Evolutionary conservation across 768 basidiomycete species (phyloP), one percentile per base, ranked within the genome.

Genomic region (Imleria badia): DNA sequence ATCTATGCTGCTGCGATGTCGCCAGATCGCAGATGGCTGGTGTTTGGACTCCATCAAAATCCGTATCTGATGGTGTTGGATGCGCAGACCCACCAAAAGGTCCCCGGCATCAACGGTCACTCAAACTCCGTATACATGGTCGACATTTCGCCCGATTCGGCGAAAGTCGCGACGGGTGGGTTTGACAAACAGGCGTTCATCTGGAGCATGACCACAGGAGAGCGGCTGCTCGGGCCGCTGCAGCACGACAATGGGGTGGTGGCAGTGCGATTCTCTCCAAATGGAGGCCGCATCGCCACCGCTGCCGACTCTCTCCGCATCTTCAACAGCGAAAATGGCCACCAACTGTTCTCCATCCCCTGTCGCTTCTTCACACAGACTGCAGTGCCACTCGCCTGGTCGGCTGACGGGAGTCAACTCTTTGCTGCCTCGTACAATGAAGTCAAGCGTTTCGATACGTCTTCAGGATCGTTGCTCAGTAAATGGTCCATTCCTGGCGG

Each of bases 361-460:
- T 55, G 38, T 10, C 5, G 2, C n/a, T n/a, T n/a, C n/a, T n/a
- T n/a, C n/a, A n/a, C 26, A 9, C 36, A n/a, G 5, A n/a, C n/a
- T n/a, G n/a, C n/a, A n/a, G 20, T n/a, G n/a, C 23, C 36, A 41
- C 6, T n/a, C n/a, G 19, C 43, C 3, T 57, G 47, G 52, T 55
- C 53, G 0, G n/a, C 30, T 11, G 52, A 60, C 10, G 49, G 60
- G 15, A 22, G 22, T 33, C 31, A 52, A 8, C 15, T 60, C 2
- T 52, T 51, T 15, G 43, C 48, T 44, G 29, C 20, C 2, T 56
- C 50, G 19, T 22, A 12, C 2, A 19, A 42, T 10, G 22, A 36
- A 45, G 48, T 34, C 40, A 48, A 43, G 14, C 14, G 33, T 34
- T 51, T 59, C 17, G 55, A 59, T 5, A 7, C 47, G 3, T 56